Conservation (phyloP, 305 asterid genomes). For the Fraxinus angustifolia region DNA sequence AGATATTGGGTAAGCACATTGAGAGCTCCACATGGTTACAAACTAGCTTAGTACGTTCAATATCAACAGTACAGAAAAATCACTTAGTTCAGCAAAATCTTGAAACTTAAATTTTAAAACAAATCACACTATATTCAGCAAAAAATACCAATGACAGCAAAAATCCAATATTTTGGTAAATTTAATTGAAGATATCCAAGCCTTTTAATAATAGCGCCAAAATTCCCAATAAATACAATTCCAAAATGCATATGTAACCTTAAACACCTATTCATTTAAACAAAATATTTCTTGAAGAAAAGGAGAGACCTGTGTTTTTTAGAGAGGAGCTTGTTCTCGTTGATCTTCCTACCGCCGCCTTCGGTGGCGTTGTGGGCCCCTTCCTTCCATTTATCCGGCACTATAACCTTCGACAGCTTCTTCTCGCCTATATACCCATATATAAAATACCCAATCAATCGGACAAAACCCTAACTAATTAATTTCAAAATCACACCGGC, state of each 20-base stretch:
- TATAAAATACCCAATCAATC: constrained; percentile 22
- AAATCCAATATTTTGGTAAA: neutral
- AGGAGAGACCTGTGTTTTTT: constrained; percentile 66
- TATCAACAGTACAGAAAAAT: neutral
- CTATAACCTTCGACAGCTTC: constrained; percentile 84
- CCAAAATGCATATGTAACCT: neutral
- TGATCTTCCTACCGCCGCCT: constrained; percentile 91
- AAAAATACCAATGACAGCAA: neutral
- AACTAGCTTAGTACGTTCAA: neutral
- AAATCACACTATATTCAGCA: neutral
- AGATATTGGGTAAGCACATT: neutral
- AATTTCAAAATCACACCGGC: neutral
- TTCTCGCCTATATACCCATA: constrained; percentile 57
- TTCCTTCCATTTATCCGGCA: constrained; percentile 97
- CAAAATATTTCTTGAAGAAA: neutral
- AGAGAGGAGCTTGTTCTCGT: constrained; percentile 92
- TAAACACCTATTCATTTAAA: neutral
- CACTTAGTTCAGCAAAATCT: neutral
- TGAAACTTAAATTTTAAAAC: neutral
- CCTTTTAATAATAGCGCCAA: neutral
- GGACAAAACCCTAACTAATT: constrained; percentile 30
- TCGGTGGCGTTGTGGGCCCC: constrained; percentile 85
- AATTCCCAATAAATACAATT: neutral
- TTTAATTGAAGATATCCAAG: neutral
- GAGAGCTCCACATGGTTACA: neutral